Conservation (phyloP, 225 moss, liverwort and hornwort genomes). For the Bryum argenteum region DNA sequence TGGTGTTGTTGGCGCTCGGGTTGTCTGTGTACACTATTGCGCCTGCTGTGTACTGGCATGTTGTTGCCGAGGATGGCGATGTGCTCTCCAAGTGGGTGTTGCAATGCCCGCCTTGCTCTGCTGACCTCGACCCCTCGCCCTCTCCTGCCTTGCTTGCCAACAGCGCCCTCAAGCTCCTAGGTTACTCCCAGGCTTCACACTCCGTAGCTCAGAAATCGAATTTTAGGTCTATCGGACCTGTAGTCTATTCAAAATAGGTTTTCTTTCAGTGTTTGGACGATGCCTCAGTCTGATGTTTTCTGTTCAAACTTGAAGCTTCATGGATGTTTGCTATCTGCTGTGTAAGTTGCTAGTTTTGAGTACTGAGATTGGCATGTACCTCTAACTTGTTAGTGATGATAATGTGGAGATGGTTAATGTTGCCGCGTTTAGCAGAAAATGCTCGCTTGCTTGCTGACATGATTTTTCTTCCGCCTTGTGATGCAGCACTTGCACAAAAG, state of each 20-base stretch:
- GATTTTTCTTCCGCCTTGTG: neutral
- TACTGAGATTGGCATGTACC: too few relatives aligned
- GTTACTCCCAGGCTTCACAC: slow-evolving; percentile 12
- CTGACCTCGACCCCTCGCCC: slow-evolving; percentile 16
- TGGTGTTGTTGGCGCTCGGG: slow-evolving; percentile 48
- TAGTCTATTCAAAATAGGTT: too few relatives aligned
- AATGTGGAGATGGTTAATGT: too few relatives aligned
- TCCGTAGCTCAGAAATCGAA: neutral
- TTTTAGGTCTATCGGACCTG: slow-evolving; percentile 9
- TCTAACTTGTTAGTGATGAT: too few relatives aligned
- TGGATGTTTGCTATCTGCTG: too few relatives aligned
- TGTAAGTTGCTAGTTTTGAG: too few relatives aligned
- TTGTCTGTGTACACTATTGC: slow-evolving; percentile 57
- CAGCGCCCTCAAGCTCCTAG: slow-evolving; percentile 31
- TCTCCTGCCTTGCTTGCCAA: slow-evolving; percentile 21
- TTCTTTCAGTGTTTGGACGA: neutral
- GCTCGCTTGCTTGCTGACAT: too few relatives aligned
- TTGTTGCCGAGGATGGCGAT: slow-evolving; percentile 56
- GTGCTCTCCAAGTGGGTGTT: slow-evolving; percentile 45
- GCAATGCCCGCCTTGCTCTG: slow-evolving; percentile 49
- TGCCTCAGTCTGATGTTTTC: too few relatives aligned
- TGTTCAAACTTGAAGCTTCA: too few relatives aligned
- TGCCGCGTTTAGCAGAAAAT: too few relatives aligned
- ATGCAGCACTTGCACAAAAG: slow-evolving; percentile 54
- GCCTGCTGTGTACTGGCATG: slow-evolving; percentile 64